A percentile compares a stretch with the other conserved stretches of the same genome.
Evolutionary conservation across 1,284 basidiomycete genomes (phyloP).

Genomic region (Vanrija sp.): DNA sequence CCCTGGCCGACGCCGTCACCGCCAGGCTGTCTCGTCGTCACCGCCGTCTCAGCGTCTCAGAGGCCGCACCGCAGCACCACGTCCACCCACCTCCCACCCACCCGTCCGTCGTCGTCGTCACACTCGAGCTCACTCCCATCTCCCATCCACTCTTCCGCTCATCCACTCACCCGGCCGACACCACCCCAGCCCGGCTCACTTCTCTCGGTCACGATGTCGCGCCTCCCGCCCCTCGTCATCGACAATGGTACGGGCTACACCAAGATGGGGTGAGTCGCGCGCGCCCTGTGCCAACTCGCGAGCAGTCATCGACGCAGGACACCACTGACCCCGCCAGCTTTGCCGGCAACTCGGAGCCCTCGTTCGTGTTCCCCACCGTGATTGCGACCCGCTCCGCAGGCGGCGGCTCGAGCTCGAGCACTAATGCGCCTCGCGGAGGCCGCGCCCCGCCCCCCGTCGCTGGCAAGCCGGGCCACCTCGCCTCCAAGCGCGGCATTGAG

Average conservation of each 20-base stretch:
- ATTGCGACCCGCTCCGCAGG: conserved; percentile 69
- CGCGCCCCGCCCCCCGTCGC: conserved; percentile 53
- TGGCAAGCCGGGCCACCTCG: conserved; percentile 84
- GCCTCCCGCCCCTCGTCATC: conserved; percentile 84
- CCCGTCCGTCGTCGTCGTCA: not conserved
- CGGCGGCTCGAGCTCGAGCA: conserved; percentile 52
- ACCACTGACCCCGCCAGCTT: conserved; percentile 58
- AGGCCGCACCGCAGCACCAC: not conserved
- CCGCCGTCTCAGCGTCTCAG: not conserved
- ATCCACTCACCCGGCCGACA: not conserved
- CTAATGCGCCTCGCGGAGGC: conserved; percentile 33
- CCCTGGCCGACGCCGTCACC: too few species aligned
- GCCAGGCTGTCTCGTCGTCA: too few species aligned
- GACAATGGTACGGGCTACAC: conserved; percentile 98
- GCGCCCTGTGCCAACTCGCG: not conserved
- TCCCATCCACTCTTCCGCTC: not conserved
- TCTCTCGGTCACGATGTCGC: conserved; percentile 57
- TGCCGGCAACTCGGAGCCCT: conserved; percentile 97
- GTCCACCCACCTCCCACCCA: not conserved
- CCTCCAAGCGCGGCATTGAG: conserved; percentile 95
- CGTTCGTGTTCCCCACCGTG: conserved; percentile 95
- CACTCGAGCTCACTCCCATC: not conserved
- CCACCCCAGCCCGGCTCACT: not conserved
- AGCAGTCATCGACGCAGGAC: not conserved
- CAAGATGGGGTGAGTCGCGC: conserved; percentile 80